A percentile compares a stretch with the other conserved stretches of the same genome.
Evolutionary conservation across 1,284 basidiomycete species (phyloP).

Genomic region (Trametes versicolor): DNA sequence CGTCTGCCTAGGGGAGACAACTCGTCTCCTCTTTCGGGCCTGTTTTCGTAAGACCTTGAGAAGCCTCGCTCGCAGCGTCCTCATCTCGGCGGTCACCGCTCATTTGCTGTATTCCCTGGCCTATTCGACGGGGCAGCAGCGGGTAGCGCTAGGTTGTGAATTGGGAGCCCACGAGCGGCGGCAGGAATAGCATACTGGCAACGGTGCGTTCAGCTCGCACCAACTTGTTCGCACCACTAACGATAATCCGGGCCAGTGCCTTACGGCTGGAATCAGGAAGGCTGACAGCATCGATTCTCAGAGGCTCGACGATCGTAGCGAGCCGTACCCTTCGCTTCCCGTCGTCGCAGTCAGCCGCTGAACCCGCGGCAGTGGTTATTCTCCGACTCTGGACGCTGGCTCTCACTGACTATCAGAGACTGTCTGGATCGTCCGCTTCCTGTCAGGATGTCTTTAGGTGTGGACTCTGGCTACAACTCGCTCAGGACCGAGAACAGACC

Average conservation of each 20-base stretch:
- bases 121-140: no score
- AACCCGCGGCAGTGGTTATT: background rate
- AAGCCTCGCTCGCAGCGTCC: no score
- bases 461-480: background rate
- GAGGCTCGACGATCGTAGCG: conserved; percentile 1
- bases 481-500: background rate
- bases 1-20: no score
- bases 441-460: background rate
- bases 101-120: no score
- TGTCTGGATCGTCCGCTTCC: background rate
- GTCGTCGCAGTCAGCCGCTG: conserved; percentile 1
- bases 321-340: background rate
- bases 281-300: background rate
- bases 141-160: no score
- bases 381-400: background rate
- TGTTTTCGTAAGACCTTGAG: no score
- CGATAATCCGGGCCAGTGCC: background rate
- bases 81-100: no score
- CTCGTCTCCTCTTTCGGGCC: no score
- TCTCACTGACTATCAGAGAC: background rate
- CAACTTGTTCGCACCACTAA: background rate
- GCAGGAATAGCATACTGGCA: no score
- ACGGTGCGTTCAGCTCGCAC: background rate
- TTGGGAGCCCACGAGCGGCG: no score
- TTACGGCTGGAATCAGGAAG: background rate